Conservation (phyloP, 140 eudicot species). For the Bidens hawaiensis region DNA sequence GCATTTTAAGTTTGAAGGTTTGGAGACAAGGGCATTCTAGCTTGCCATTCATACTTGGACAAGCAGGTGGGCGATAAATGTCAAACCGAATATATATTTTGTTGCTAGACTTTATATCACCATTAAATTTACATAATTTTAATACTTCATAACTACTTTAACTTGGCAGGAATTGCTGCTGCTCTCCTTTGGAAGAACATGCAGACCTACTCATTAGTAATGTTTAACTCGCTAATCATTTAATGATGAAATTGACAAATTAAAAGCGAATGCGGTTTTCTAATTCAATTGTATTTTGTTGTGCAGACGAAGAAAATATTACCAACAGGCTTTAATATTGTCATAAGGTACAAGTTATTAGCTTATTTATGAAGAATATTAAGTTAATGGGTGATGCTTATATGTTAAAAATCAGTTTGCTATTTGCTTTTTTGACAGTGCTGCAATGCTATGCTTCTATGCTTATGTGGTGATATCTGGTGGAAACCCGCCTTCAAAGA, state of each 20-base stretch:
- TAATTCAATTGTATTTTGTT: slow-evolving; percentile 3
- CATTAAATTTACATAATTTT: slow-evolving; percentile 16
- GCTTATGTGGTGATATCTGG: slow-evolving; percentile 14
- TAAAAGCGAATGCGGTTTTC: background rate
- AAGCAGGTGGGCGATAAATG: slow-evolving; percentile 57
- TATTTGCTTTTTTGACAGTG: slow-evolving; percentile 32
- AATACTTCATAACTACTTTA: no score
- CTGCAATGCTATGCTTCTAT: slow-evolving; percentile 81
- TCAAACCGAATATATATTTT: background rate
- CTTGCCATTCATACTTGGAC: slow-evolving; percentile 83
- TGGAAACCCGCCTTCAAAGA: slow-evolving; percentile 16
- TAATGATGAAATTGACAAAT: background rate
- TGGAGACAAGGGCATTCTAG: slow-evolving; percentile 91
- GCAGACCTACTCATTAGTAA: slow-evolving; percentile 71
- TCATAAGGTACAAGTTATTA: slow-evolving; percentile 47
- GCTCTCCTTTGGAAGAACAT: slow-evolving; percentile 65
- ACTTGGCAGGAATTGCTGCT: slow-evolving; percentile 59
- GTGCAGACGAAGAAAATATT: slow-evolving; percentile 69
- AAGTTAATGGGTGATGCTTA: background rate
- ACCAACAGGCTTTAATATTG: slow-evolving; percentile 55
- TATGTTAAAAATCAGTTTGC: background rate
- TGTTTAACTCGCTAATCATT: background rate
- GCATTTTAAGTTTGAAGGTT: slow-evolving; percentile 71
- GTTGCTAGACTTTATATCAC: slow-evolving; percentile 4
- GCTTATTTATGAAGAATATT: background rate